Percentiles rank a stretch among this genome's conserved stretches.
phyloP scores from a whole-genome alignment of 176 grass and related monocot genomes.

The Ensete glaucum region DNA sequence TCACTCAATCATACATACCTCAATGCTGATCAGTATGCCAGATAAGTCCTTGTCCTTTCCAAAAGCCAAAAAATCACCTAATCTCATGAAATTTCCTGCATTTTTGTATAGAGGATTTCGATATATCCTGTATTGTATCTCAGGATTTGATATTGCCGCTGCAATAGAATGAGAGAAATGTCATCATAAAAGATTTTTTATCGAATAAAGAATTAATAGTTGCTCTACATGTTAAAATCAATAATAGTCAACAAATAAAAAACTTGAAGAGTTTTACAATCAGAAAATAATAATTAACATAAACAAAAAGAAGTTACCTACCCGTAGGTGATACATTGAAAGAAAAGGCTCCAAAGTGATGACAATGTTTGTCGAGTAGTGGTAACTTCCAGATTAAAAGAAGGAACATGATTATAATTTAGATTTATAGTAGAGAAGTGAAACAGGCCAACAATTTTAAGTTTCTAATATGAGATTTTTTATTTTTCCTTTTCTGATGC shows the following conservation, averaged over 20 bases:
- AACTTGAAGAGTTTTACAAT: no score
- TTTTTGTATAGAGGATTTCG: conserved; percentile 77
- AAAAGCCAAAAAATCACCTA: conserved; percentile 70
- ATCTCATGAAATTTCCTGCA: conserved; percentile 60
- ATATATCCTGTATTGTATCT: conserved; percentile 12
- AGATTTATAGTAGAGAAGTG: no score
- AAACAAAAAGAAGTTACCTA: no score
- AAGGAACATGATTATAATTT: no score
- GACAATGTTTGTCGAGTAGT: no score
- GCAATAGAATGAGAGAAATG: conserved; percentile 15
- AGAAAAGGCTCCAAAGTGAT: no score
- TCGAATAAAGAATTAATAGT: background rate
- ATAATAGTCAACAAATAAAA: background rate
- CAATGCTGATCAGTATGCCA: conserved; percentile 67
- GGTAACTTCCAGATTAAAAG: no score
- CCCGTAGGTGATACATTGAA: no score
- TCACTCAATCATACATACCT: conserved; percentile 38
- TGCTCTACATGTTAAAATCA: background rate
- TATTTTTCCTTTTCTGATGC: no score
- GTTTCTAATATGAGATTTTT: no score
- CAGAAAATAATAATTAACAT: no score
- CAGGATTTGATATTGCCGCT: conserved; percentile 67
- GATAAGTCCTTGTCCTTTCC: conserved; percentile 65
- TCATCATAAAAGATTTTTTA: conserved; percentile 7
- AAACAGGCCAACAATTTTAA: no score